Base-by-base conservation (phyloP, 306 rosid genomes). In the Spatholobus suberectus region DNA sequence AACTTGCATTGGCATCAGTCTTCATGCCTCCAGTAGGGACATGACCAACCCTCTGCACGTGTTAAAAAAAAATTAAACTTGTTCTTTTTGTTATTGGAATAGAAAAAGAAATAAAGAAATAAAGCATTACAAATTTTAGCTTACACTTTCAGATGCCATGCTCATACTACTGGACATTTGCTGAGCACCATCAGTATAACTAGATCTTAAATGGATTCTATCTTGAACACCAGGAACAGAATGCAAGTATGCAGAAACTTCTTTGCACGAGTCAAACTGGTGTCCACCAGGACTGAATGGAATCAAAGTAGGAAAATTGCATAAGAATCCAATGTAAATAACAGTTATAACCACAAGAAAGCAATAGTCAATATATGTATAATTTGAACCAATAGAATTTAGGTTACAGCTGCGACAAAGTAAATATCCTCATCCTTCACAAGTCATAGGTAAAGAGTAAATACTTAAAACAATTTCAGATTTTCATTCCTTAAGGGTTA, bases 241-340 rank as follows among this genome's bases (percentile, higher is more conserved):
- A 47, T 81, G 83, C 91, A 91, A 81, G 90, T 86, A 77, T 20
- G 93, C 83, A 78, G 89, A 89, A 69, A 85, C 92, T 76, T 91
- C 94, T 89, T 91, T 89, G 92, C 78, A 91, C 0, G 96, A 89
- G 80, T 81, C 88, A 88, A 93, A 93, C 85, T 91, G 89, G 78
- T 26, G 85, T 86, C 97, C 97, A 84, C 85, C 80, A 89, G 97
- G 96, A 87, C 97, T 93, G 93, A 75, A 90, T 70, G 85, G 75
- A 82, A 86, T 78, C 85, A 78, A 75, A 86, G 85, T 74, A 85
- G 81, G 77, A 35, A 83, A 75, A 67, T 81, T 62, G 83, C 70
- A 78, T 82, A 76, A 86, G 90, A 85, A 82, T 62, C 79, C 78
- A 27, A 61, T 69, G 41, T 11, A 67, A 62, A 78, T 69, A 49